phyloP scores from a whole-genome alignment of 441 rosid genomes.

The Euphorbia celastroides region DNA sequence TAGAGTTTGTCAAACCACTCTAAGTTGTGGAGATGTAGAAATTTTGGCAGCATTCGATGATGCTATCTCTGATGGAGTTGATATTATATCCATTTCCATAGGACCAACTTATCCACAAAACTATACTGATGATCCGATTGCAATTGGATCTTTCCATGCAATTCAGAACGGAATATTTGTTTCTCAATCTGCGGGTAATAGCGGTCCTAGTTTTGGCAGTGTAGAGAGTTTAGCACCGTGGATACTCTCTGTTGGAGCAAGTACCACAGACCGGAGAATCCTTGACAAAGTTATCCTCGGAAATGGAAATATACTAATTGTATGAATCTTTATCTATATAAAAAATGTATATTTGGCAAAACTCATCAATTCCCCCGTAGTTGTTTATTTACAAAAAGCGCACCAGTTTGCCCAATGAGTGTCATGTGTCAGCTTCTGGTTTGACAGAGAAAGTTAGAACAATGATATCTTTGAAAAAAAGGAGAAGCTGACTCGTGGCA shows the following conservation, averaged over 20 bases:
- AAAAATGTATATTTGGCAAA: too few relatives aligned
- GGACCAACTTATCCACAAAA: background rate
- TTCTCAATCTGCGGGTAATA: background rate
- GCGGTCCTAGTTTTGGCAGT: background rate
- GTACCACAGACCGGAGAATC: constrained; percentile 23
- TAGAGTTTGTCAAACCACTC: background rate
- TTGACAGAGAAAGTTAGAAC: too few relatives aligned
- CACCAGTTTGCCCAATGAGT: too few relatives aligned
- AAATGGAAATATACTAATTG: constrained; percentile 26
- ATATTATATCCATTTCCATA: constrained; percentile 2
- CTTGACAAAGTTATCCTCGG: constrained; percentile 41
- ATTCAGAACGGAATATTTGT: background rate
- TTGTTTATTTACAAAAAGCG: too few relatives aligned
- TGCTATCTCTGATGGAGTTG: constrained; percentile 14
- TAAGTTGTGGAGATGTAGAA: background rate
- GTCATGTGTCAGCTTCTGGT: too few relatives aligned
- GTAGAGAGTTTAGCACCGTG: background rate
- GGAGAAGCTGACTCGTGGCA: too few relatives aligned
- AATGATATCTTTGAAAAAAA: too few relatives aligned
- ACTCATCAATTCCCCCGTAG: too few relatives aligned
- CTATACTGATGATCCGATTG: background rate
- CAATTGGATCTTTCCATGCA: constrained; percentile 11
- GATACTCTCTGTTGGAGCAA: constrained; percentile 5
- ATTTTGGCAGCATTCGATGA: constrained; percentile 9
- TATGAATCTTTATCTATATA: constrained; percentile 17